A percentile compares a stretch with the other conserved stretches of the same genome.
Evolutionary conservation across 169 alveolate genomes (phyloP).

Genomic region (Plasmodium reichenowi): DNA sequence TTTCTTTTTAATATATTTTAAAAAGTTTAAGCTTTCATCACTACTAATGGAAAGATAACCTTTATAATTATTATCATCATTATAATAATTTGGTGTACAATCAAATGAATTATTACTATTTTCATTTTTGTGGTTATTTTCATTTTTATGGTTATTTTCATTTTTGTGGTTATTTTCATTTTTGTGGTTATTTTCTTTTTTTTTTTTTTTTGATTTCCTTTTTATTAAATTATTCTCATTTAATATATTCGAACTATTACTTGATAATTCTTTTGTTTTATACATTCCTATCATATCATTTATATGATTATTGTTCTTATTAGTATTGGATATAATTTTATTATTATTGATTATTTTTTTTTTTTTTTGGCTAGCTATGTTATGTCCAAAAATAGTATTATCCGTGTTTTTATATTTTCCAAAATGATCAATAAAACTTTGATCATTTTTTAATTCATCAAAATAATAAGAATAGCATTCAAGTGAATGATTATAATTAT

Average conservation of each 20-base stretch:
- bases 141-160: background rate
- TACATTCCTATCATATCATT: no score
- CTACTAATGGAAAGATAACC: conserved; percentile 9
- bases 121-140: background rate
- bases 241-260: background rate
- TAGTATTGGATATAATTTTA: background rate
- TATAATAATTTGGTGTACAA: background rate
- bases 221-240: background rate
- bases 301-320: background rate
- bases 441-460: conserved; percentile 20
- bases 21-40: conserved; percentile 59
- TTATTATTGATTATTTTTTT: background rate
- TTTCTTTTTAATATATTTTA: conserved; percentile 61
- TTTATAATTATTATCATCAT: background rate
- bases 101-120: background rate
- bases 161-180: background rate
- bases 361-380: conserved; percentile 2
- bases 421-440: background rate
- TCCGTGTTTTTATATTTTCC: background rate
- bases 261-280: background rate
- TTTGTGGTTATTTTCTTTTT: background rate
- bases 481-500: conserved; percentile 19
- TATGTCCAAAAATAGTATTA: background rate
- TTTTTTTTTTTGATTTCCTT: background rate
- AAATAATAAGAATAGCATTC: conserved; percentile 42